These are phyloP conservation scores for Ceratobasidium sp. DNA, from an alignment of 1,284 basidiomycete genomes.

Conservation along the genomic window DNA sequence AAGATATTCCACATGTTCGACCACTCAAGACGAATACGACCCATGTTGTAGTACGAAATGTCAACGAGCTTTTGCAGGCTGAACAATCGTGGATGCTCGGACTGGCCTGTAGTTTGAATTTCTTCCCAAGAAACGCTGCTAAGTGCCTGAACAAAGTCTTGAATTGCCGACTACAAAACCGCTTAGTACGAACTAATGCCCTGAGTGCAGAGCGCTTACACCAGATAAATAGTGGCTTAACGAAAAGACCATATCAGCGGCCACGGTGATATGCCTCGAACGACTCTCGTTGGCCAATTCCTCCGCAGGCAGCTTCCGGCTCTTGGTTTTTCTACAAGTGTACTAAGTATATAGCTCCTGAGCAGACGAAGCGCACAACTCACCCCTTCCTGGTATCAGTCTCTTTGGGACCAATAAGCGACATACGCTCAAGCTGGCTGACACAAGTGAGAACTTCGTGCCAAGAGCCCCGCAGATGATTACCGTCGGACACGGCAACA, in stretches of 20 bases:
- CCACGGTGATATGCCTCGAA: conserved; percentile 97
- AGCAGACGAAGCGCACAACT: conserved; percentile 52
- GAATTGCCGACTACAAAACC: conserved; percentile 84
- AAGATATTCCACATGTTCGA: conserved; percentile 98
- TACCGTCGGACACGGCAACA: conserved; percentile 93
- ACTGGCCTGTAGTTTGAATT: conserved; percentile 95
- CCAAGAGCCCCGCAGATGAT: conserved; percentile 95
- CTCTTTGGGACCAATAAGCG: conserved; percentile 90
- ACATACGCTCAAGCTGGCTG: conserved; percentile 97
- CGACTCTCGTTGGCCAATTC: conserved; percentile 97
- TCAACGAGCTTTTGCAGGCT: conserved; percentile 99
- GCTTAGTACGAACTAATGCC: conserved; percentile 46
- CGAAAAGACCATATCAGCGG: conserved; percentile 99
- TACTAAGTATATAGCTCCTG: not conserved
- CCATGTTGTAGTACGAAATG: conserved; percentile 99
- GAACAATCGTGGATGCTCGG: conserved; percentile 94
- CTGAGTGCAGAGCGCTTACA: conserved; percentile 65
- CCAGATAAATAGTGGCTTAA: conserved; percentile 94
- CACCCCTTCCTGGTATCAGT: conserved; percentile 86
- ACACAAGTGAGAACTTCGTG: conserved; percentile 95
- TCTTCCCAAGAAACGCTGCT: conserved; percentile 99
- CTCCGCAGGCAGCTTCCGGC: conserved; percentile 79
- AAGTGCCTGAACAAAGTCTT: conserved; percentile 96
- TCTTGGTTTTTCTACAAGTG: conserved; percentile 15
- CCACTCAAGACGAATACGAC: conserved; percentile 98